Evolutionary conservation across 805 yeast genomes (phyloP), one percentile per base, ranked within the genome.

Genomic region (Wickerhamiella siamensis): DNA sequence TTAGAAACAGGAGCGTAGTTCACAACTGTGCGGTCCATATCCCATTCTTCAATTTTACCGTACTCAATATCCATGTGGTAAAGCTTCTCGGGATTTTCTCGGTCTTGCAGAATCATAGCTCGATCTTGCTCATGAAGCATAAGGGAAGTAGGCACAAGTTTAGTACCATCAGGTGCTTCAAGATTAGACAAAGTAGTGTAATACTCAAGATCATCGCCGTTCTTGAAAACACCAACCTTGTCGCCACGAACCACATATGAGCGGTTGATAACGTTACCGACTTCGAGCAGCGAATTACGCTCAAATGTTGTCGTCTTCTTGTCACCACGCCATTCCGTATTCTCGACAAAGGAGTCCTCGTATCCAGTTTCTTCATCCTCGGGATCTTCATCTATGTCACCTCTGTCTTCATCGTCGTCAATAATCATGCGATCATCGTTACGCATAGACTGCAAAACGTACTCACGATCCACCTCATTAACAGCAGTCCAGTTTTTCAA

Each of bases 1-100:
- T 83, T 84, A 39, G 69, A 60, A n/a, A 74, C 66, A 4, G 94
- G 87, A 2, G 79, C 80, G 56, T 75, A 77, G 20, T 65, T 67
- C 18, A 57, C 52, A 17, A 80, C 66, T 29, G 69, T 62, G n/a
- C 42, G 33, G 32, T 44, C 46, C 17, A 51, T 44, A 3, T 47
- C 39, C 91, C 94, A 86, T 55, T 83, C 91, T 56, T 86, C 95
- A 41, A 86, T 70, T 53, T 77, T 66, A 12, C 95, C 95, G 43
- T 75, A 69, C 54, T 73, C 80, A 38, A 86, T 60, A 62, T 86
- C 95, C 84, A 84, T 72, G 50, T 74, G 72, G 61, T 70, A 82
- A 38, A 86, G 56, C 24, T 64, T 67, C 34, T 66, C 62, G 18
- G 54, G 53, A 33, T 67, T 61, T 3, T 58, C 54, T 2, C 66